A percentile compares a stretch with the other conserved stretches of the same genome.
Evolutionary conservation across 176 grass and related monocot genomes (phyloP).

Genomic region (Aegilops sharonensis): DNA sequence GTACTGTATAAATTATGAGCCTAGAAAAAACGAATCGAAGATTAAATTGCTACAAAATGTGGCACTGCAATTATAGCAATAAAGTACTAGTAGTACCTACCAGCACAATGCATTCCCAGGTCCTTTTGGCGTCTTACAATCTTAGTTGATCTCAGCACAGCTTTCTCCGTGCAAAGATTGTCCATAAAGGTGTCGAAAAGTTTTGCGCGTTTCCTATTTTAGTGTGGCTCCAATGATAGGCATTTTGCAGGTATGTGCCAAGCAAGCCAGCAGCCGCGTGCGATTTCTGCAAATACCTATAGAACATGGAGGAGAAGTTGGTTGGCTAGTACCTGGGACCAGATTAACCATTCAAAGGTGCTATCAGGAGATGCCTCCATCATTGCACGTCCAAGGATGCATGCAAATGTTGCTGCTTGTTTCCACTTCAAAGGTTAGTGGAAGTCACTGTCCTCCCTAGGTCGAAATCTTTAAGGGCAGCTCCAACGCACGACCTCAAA

Average conservation of each 20-base stretch:
- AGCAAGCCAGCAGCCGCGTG: not conserved
- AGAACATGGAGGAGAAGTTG: constrained; percentile 15
- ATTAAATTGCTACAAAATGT: not conserved
- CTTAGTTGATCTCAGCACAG: constrained; percentile 16
- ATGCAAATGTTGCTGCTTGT: not conserved
- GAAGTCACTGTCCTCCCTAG: not conserved
- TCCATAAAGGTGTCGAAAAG: constrained; percentile 12
- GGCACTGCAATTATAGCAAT: not conserved
- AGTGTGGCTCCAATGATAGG: constrained; percentile 5
- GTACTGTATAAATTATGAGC: not conserved
- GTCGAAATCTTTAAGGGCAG: no score
- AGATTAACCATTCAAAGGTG: not conserved
- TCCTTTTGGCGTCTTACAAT: not conserved
- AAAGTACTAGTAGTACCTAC: not conserved
- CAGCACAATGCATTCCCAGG: not conserved
- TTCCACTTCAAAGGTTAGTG: not conserved
- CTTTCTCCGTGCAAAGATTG: constrained; percentile 20
- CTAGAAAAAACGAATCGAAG: not conserved
- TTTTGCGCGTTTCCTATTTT: not conserved
- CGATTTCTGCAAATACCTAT: not conserved
- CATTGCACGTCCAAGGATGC: not conserved
- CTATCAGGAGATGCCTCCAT: not conserved
- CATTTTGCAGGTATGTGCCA: not conserved
- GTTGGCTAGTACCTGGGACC: not conserved
- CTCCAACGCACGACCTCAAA: no score